phyloP scores from a whole-genome alignment of 2,329 filamentous ascomycete species.

The Thielaviopsis ethacetica region DNA sequence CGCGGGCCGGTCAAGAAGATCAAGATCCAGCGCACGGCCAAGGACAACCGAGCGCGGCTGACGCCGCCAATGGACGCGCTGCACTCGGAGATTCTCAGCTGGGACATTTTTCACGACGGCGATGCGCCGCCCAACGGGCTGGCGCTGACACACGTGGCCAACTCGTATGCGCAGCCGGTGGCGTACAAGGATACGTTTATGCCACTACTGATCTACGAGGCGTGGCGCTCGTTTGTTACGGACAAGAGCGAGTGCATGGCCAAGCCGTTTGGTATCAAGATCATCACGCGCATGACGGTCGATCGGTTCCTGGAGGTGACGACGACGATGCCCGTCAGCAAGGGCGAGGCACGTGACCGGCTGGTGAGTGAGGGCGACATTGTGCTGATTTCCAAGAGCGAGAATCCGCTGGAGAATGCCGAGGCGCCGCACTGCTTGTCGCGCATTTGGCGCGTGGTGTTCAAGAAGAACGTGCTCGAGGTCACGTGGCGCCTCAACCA shows the following conservation, averaged over 20 bases:
- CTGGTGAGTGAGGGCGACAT: constrained; percentile 73
- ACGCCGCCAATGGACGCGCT: constrained; percentile 75
- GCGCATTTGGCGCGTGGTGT: constrained; percentile 61
- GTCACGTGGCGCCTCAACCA: constrained; percentile 73
- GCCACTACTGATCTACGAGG: constrained; percentile 77
- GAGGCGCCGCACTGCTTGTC: constrained; percentile 68
- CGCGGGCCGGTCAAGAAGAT: constrained; percentile 69
- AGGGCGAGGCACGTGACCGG: constrained; percentile 31
- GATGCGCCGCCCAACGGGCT: constrained; percentile 69
- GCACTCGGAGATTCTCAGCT: constrained; percentile 73
- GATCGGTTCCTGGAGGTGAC: constrained; percentile 89
- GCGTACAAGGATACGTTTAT: constrained; percentile 85
- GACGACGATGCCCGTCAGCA: constrained; percentile 52
- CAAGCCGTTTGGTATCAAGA: constrained; percentile 72
- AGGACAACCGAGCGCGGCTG: constrained; percentile 86
- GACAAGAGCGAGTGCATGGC: constrained; percentile 72
- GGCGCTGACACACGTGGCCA: constrained; percentile 59
- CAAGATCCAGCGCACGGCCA: constrained; percentile 63
- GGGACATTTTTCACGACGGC: constrained; percentile 86
- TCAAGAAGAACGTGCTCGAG: constrained; percentile 68
- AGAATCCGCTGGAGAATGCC: constrained; percentile 50
- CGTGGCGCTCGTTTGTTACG: constrained; percentile 87
- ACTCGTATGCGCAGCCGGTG: constrained; percentile 56
- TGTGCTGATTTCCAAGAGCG: constrained; percentile 61
- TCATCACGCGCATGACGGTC: constrained; percentile 75